phyloP scores from a whole-genome alignment of 108 stramenopile genomes.

The Pseudonitzschia multistriata region DNA sequence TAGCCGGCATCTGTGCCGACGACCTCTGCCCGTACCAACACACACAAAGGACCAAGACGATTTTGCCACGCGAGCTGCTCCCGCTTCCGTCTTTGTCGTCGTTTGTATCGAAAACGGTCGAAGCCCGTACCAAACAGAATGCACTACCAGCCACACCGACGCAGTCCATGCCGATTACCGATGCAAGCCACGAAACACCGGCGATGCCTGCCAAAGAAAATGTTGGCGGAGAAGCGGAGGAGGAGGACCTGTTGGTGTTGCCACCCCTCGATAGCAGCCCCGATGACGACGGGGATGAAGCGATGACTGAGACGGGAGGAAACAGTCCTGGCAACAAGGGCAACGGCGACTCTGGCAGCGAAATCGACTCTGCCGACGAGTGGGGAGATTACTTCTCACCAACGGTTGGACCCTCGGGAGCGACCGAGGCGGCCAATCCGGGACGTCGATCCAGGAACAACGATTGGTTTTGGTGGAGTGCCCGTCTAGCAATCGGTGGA shows the following conservation, averaged over 20 bases:
- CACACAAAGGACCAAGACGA: conserved; percentile 8
- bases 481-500: background rate
- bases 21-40: conserved; percentile 69
- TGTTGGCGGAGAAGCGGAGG: background rate
- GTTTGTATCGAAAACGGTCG: conserved; percentile 1
- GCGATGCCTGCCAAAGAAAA: too few relatives aligned
- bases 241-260: conserved; percentile 19
- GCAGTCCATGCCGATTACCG: background rate
- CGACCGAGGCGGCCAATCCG: background rate
- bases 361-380: background rate
- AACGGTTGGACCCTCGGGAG: background rate
- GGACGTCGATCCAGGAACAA: background rate
- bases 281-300: conserved; percentile 4
- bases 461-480: conserved; percentile 16
- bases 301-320: background rate
- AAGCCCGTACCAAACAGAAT: background rate
- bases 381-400: background rate
- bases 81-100: conserved; percentile 23
- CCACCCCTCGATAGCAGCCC: background rate
- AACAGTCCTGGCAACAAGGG: background rate
- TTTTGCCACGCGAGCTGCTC: conserved; percentile 22
- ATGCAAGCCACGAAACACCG: background rate
- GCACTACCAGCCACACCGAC: background rate
- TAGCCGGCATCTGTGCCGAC: conserved; percentile 69
- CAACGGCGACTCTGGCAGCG: background rate